phyloP scores from a whole-genome alignment of 805 yeast genomes.

The Yarrowia keelungensis region DNA sequence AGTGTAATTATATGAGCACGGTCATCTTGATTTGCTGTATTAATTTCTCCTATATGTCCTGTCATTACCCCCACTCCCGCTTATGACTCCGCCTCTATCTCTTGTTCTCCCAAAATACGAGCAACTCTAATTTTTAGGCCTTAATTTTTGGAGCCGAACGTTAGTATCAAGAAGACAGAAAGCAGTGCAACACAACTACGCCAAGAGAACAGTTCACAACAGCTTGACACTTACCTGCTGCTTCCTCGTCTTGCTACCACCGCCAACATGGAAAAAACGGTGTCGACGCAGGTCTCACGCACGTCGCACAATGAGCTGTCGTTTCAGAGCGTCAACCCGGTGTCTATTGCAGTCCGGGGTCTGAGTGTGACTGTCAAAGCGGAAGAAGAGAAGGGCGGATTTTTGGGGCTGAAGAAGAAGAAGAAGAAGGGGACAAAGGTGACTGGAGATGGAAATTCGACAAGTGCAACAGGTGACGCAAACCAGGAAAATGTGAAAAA shows the following conservation, averaged over 20 bases:
- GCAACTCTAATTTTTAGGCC: constrained; percentile 11
- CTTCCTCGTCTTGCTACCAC: neutral
- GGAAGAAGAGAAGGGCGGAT: constrained; percentile 3
- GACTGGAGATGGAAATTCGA: neutral
- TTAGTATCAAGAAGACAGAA: neutral
- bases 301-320: constrained; percentile 21
- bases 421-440: constrained; percentile 44
- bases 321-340: constrained; percentile 38
- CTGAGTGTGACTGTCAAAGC: constrained; percentile 18
- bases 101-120: constrained; percentile 3
- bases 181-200: neutral
- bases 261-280: constrained; percentile 11
- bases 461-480: neutral
- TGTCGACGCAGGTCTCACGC: constrained; percentile 3
- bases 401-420: neutral
- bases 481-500: neutral
- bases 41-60: no score
- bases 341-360: constrained; percentile 23
- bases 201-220: neutral
- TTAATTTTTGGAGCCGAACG: no score
- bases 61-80: no score
- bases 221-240: no score
- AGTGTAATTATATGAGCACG: no score
- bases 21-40: no score
- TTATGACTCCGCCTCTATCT: no score